Percentiles rank a stretch among this genome's conserved stretches.
Evolutionary conservation across 2,329 filamentous ascomycete species (phyloP).

Genomic region (Beauveria caledonica): DNA sequence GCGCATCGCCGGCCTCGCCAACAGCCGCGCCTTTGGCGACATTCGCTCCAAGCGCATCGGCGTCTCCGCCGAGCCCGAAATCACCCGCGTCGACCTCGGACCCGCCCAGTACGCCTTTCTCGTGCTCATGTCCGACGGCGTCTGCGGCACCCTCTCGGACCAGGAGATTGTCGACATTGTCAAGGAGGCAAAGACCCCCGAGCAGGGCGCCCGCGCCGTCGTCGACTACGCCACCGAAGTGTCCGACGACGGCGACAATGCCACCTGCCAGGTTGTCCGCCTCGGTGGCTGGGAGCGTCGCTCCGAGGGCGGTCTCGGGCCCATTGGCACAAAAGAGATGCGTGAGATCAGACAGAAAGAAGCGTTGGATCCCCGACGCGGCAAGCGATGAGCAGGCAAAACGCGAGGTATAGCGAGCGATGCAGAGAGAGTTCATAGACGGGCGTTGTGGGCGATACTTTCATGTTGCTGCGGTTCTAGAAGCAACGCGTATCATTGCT

Average conservation of each 20-base stretch:
- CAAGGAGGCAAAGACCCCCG: constrained; percentile 87
- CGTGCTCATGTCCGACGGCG: constrained; percentile 80
- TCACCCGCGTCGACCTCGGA: constrained; percentile 67
- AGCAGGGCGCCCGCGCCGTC: constrained; percentile 70
- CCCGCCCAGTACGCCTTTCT: constrained; percentile 85
- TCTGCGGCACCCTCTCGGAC: constrained; percentile 77
- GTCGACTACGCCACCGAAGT: constrained; percentile 88
- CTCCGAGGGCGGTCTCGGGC: constrained; percentile 78
- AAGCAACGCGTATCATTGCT: neutral
- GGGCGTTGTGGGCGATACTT: neutral
- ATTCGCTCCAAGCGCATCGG: constrained; percentile 86
- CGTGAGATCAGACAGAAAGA: constrained; percentile 75
- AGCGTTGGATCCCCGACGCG: constrained; percentile 64
- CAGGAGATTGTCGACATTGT: constrained; percentile 95
- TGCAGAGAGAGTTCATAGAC: neutral
- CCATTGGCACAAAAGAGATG: constrained; percentile 85
- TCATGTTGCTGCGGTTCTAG: neutral
- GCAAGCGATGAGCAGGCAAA: neutral
- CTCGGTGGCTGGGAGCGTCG: constrained; percentile 64
- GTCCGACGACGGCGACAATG: constrained; percentile 56
- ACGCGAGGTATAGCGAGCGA: neutral
- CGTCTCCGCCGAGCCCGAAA: constrained; percentile 88
- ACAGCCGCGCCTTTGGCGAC: constrained; percentile 90
- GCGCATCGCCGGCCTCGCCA: constrained; percentile 85
- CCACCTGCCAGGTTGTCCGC: constrained; percentile 58